Evolutionary conservation across 768 basidiomycete species (phyloP).

Genomic region (Psilocybe azurescens): DNA sequence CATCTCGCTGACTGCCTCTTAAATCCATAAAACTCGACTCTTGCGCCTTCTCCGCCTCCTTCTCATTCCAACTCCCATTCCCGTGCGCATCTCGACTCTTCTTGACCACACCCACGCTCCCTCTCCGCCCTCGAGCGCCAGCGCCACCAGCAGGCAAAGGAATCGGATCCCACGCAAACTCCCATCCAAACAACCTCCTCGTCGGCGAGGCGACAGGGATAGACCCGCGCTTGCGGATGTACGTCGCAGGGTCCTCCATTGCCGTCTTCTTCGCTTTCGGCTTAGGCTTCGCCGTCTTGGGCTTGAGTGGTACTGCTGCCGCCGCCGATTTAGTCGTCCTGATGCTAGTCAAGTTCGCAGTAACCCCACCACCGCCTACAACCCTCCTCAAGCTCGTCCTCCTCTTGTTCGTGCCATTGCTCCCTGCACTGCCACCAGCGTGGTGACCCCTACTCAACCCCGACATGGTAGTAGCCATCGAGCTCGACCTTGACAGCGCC

Average conservation of each 20-base stretch:
- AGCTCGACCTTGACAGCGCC: too few relatives aligned
- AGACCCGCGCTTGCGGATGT: slow-evolving; percentile 23
- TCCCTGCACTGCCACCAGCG: too few relatives aligned
- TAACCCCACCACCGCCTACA: too few relatives aligned
- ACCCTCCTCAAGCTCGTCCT: too few relatives aligned
- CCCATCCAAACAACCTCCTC: slow-evolving; percentile 22
- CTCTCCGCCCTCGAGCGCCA: background rate
- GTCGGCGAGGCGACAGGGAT: slow-evolving; percentile 9
- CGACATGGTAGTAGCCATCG: too few relatives aligned
- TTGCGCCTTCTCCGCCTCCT: slow-evolving; percentile 3
- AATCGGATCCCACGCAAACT: slow-evolving; percentile 16
- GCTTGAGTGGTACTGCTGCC: background rate
- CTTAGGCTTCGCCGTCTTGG: background rate
- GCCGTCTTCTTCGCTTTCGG: slow-evolving; percentile 2
- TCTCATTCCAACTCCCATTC: background rate
- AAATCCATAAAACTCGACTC: slow-evolving; percentile 22
- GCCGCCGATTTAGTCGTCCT: too few relatives aligned
- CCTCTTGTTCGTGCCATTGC: too few relatives aligned
- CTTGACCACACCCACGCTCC: background rate
- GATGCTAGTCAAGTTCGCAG: too few relatives aligned
- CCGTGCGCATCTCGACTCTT: background rate
- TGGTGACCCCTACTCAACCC: too few relatives aligned
- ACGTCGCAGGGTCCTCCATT: slow-evolving; percentile 20
- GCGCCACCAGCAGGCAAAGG: slow-evolving; percentile 9
- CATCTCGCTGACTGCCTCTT: background rate